Evolutionary conservation across 768 basidiomycete genomes (phyloP), one percentile per base, ranked within the genome.

Genomic region (Porphyrellus cyaneotinctus): DNA sequence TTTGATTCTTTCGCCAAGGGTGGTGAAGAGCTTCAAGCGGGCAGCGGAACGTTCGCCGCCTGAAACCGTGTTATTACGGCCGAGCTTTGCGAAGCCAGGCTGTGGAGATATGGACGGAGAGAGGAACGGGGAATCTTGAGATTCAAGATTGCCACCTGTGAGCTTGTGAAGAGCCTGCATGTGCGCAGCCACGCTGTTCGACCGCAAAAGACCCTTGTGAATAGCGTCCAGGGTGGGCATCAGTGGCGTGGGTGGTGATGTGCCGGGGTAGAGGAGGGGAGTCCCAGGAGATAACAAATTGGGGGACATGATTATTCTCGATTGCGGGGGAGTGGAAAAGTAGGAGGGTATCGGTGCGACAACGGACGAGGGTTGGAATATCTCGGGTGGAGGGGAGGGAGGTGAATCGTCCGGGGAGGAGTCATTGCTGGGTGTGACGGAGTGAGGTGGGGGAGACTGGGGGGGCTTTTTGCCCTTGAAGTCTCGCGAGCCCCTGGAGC

Each of bases 171-270:
- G 82, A 5, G 92, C 92, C 63, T 86, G 80, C 46, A 84, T 80
- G 47, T 87, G 79, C 20, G 87, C 88, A n/a, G 89, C 77, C 12
- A 83, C 90, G 63, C 93, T 95, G 66, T 95, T 94, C 2, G 94
- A 95, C 18, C 94, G 85, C 63, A 90, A 85, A 3, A 97, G 79
- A 15, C 87, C 86, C 62, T 76, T 81, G 64, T 85, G 85, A 33
- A 95, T 72, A 20, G 86, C 88, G 61, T 91, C 87, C 7, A 95
- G 75, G 4, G 88, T 82, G 0, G 91, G 91, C 32, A 87, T 69
- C 61, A 82, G 67, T 17, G 88, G 86, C 1, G 62, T 57, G 3
- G 83, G 84, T 8, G 84, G 81, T 6, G 85, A 80, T 17, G 82
- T 78, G 14, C 81, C 81, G n/a, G 84, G 81, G 65, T 85, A 84